Base-by-base conservation (phyloP, 306 rosid species). In the Pueraria montana region DNA sequence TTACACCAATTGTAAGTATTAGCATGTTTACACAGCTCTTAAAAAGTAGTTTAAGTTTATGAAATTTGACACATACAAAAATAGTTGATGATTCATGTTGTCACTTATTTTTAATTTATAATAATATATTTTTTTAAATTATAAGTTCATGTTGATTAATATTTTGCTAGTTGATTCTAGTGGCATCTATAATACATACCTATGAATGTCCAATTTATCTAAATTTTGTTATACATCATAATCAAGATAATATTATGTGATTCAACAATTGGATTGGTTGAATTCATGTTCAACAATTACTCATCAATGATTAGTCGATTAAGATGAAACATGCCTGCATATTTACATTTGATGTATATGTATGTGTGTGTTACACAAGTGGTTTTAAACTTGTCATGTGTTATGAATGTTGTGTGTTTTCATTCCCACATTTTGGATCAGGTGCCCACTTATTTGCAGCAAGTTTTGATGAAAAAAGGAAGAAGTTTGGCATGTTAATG, bases 401-500 rank as follows among this genome's bases (percentile, higher is more conserved):
- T 59, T 52, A 32, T 36, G 23, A 67, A 50, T 78, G 24, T 21
- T 72, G 18, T 45, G 52, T 11, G 14, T 73, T 55, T 24, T 55
- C 48, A 42, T 70, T 38, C 64, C 72, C 64, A 12, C 50, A 12
- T 65, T 16, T 30, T 11, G 11, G 14, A 49, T 58, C 59, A 3
- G 5, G 34, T 48, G 73, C 42, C 73, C 78, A 56, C 73, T 11
- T 58, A 66, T 17, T 45, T 69, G 38, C 17, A 17, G 49, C 65
- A 17, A 13, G 17, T 68, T 42, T 64, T 77, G 1, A 64, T 55
- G 45, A 30, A 32, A 74, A 46, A 32, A 11, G 21, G 46, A 46
- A 46, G 11, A 42, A 77, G n/a, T 62, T 62, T 85, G 58, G 36
- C 72, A 21, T 78, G 23, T 65, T 56, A 49, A 40, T 73, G 70